A percentile compares a stretch with the other conserved stretches of the same genome.
phyloP scores from a whole-genome alignment of 352 stramenopile genomes.

The Thalassiosira ordinaria region DNA sequence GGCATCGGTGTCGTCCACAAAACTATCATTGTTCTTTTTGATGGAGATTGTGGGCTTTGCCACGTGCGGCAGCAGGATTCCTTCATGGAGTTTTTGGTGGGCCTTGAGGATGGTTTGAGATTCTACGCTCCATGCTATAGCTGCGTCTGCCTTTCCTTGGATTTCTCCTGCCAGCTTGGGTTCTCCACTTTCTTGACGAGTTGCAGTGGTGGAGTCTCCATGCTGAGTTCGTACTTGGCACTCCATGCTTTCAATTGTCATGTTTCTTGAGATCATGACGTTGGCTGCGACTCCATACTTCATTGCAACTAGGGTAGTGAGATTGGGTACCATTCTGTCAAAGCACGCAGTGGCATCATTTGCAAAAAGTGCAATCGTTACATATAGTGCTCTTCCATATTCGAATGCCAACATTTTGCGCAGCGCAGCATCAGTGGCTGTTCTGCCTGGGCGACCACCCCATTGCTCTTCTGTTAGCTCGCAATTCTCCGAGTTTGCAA shows the following conservation, averaged over 20 bases:
- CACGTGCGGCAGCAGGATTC: not conserved
- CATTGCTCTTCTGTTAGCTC: not conserved
- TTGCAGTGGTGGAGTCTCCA: not conserved
- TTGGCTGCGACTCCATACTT: not conserved
- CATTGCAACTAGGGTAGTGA: not conserved
- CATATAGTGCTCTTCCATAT: not conserved
- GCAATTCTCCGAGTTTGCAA: conserved; percentile 10
- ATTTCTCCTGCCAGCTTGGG: not conserved
- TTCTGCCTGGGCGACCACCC: not conserved
- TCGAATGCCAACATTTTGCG: conserved; percentile 4
- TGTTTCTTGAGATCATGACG: not conserved
- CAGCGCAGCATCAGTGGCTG: not conserved
- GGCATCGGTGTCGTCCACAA: conserved; percentile 13
- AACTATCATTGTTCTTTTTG: conserved; percentile 11
- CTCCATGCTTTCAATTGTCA: not conserved
- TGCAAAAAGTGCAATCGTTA: not conserved
- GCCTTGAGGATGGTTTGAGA: conserved; percentile 1
- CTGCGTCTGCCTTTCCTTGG: conserved; percentile 4
- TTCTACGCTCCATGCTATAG: not conserved
- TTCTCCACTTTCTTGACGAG: not conserved
- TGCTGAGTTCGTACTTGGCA: not conserved
- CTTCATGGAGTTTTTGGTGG: not conserved
- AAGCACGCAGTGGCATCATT: conserved; percentile 1
- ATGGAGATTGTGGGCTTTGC: not conserved
- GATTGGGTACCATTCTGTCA: not conserved